Evolutionary conservation across 2,329 filamentous ascomycete genomes (phyloP).

Genomic region (Penicillium sp.): DNA sequence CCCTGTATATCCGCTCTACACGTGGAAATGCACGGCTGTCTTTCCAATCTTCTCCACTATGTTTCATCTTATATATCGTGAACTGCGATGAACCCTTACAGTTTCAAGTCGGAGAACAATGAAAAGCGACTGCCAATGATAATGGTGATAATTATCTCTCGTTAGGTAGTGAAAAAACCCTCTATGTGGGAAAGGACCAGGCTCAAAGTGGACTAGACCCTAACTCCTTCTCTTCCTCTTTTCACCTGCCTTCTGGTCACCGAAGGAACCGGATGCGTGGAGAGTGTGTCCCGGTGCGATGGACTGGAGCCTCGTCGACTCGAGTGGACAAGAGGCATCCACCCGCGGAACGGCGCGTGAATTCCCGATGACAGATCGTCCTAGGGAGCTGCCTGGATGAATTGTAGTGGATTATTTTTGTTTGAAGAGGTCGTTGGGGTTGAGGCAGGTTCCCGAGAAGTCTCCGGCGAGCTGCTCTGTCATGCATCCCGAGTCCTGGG

Average conservation of each 20-base stretch:
- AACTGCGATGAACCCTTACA: not conserved
- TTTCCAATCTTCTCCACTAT: not conserved
- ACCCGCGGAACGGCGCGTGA: constrained; percentile 17
- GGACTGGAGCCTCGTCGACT: not conserved
- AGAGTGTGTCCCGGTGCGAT: not conserved
- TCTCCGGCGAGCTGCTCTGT: not conserved
- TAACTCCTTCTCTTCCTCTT: not conserved
- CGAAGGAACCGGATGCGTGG: constrained; percentile 1
- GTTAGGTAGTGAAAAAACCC: not conserved
- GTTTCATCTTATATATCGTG: not conserved
- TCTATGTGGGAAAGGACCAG: constrained; percentile 3
- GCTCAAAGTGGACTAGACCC: constrained; percentile 5
- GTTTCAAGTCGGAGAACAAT: not conserved
- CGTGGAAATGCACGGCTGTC: constrained; percentile 4
- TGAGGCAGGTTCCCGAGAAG: not conserved
- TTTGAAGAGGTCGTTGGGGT: not conserved
- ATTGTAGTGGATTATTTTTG: not conserved
- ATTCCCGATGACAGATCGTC: constrained; percentile 19
- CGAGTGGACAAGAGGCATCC: constrained; percentile 5
- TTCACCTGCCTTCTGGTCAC: not conserved
- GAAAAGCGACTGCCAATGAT: not conserved
- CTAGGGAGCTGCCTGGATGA: not conserved
- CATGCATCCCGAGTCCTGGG: not conserved
- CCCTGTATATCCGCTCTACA: not conserved
- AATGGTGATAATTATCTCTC: not conserved